A percentile compares a stretch with the other conserved stretches of the same genome.
These are phyloP conservation scores for Pulveroboletus sp. DNA, from an alignment of 768 basidiomycete genomes.

Conservation along the genomic window DNA sequence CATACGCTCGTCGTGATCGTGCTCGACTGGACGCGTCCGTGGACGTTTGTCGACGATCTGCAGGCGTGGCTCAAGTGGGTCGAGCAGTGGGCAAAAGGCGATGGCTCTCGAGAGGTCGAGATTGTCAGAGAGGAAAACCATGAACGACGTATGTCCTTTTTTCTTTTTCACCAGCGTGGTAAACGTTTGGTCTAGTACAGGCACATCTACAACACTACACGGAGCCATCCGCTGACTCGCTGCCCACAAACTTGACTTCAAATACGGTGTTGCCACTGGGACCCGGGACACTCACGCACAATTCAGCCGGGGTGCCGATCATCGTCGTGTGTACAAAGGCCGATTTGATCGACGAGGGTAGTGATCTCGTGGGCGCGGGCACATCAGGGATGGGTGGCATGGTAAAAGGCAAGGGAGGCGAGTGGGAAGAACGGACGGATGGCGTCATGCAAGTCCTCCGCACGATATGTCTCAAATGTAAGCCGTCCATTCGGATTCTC, in stretches of 20 bases:
- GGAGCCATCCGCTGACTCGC: slow-evolving; percentile 69
- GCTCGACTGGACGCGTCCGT: slow-evolving; percentile 94
- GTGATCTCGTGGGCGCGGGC: slow-evolving; percentile 64
- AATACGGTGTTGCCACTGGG: slow-evolving; percentile 79
- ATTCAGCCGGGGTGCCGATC: slow-evolving; percentile 81
- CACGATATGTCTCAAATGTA: slow-evolving; percentile 90
- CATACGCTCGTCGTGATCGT: slow-evolving; percentile 81
- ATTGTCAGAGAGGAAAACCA: slow-evolving; percentile 77
- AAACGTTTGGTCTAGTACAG: slow-evolving; percentile 56
- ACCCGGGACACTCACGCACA: slow-evolving; percentile 83
- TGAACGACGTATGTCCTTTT: slow-evolving; percentile 66
- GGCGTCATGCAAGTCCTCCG: slow-evolving; percentile 94
- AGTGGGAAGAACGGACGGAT: slow-evolving; percentile 96
- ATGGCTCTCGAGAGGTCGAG: slow-evolving; percentile 64
- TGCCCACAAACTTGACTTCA: slow-evolving; percentile 56
- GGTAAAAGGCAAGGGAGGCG: slow-evolving; percentile 88
- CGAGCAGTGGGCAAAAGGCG: slow-evolving; percentile 74
- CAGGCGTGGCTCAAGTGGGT: slow-evolving; percentile 85
- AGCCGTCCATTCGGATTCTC: slow-evolving; percentile 29
- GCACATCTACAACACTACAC: slow-evolving; percentile 86
- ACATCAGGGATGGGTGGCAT: slow-evolving; percentile 83
- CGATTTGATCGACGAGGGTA: slow-evolving; percentile 84
- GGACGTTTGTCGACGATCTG: slow-evolving; percentile 85
- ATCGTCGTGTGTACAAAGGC: slow-evolving; percentile 91
- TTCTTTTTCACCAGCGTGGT: not conserved